Evolutionary conservation across 2,329 filamentous ascomycete genomes (phyloP).

Genomic region (Phoma sp.): DNA sequence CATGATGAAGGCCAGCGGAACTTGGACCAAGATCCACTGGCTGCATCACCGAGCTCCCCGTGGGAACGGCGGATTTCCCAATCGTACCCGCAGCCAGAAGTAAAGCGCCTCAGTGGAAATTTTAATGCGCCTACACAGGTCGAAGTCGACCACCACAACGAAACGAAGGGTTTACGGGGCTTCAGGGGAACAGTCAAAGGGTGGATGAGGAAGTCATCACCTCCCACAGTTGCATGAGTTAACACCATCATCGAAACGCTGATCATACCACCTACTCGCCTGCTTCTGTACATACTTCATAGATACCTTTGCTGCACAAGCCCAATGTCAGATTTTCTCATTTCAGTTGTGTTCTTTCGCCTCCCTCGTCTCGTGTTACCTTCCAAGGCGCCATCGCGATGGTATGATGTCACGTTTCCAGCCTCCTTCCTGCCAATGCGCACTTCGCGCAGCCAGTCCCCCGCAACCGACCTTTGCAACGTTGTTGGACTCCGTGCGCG

Average conservation of each 20-base stretch:
- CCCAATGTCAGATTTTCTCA: not conserved
- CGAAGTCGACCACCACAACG: conserved; percentile 28
- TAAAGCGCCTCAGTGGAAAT: conserved; percentile 29
- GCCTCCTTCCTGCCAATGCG: conserved; percentile 2
- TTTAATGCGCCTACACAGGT: conserved; percentile 38
- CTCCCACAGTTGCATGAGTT: conserved; percentile 1
- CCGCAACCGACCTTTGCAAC: conserved; percentile 11
- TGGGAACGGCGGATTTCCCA: conserved; percentile 10
- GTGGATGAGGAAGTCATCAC: conserved; percentile 17
- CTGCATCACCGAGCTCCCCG: conserved; percentile 13
- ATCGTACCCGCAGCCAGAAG: conserved; percentile 15
- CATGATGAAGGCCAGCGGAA: conserved; percentile 1
- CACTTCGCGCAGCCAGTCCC: conserved; percentile 1
- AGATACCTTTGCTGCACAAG: not conserved
- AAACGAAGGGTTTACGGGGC: conserved; percentile 19
- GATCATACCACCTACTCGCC: not conserved
- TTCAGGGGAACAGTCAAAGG: conserved; percentile 17
- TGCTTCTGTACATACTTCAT: conserved; percentile 1
- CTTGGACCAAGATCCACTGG: conserved; percentile 4
- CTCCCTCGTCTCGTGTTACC: conserved; percentile 1
- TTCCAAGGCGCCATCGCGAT: conserved; percentile 3
- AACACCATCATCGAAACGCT: not conserved
- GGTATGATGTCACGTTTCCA: conserved; percentile 11
- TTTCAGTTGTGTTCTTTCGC: not conserved
- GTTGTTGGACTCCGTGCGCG: not conserved